These are phyloP conservation scores for Alternaria angustiovoidea DNA, from an alignment of 2,329 filamentous ascomycete species.

Conservation along the genomic window DNA sequence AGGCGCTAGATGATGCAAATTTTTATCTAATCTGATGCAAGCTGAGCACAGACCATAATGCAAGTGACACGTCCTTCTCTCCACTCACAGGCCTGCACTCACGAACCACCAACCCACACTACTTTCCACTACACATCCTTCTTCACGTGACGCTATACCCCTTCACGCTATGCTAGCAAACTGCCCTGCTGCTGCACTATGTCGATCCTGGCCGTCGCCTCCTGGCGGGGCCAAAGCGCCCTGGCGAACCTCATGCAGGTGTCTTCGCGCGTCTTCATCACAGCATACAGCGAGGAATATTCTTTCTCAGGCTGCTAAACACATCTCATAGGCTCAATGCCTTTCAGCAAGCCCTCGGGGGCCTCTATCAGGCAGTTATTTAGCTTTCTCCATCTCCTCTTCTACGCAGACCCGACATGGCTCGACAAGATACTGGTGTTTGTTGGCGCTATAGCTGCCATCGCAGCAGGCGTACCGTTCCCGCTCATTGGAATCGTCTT, in stretches of 20 bases:
- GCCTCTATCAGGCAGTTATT: slow-evolving; percentile 41
- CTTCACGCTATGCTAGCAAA: slow-evolving; percentile 19
- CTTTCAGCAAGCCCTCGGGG: slow-evolving; percentile 36
- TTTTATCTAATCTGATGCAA: slow-evolving; percentile 46
- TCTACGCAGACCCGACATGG: slow-evolving; percentile 50
- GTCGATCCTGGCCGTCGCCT: slow-evolving; percentile 34
- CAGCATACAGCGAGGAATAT: slow-evolving; percentile 23
- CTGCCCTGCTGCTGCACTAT: slow-evolving; percentile 24
- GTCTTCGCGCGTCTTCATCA: slow-evolving; percentile 31
- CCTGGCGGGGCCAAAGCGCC: slow-evolving; percentile 31
- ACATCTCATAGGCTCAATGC: slow-evolving; percentile 33
- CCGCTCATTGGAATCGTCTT: slow-evolving; percentile 71
- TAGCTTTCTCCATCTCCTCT: slow-evolving; percentile 45
- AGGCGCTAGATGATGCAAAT: slow-evolving; percentile 23
- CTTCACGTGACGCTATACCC: slow-evolving; percentile 29
- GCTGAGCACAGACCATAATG: slow-evolving; percentile 12
- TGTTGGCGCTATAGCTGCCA: slow-evolving; percentile 56
- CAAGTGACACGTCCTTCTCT: slow-evolving; percentile 17
- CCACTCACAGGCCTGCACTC: slow-evolving; percentile 13
- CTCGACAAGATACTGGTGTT: slow-evolving; percentile 47
- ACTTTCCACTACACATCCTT: slow-evolving; percentile 19
- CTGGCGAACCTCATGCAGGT: slow-evolving; percentile 25
- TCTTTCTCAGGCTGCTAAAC: slow-evolving; percentile 19
- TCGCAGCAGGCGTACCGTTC: slow-evolving; percentile 68
- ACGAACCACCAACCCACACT: slow-evolving; percentile 15